A percentile compares a stretch with the other conserved stretches of the same genome.
Evolutionary conservation across 176 grass and related monocot species (phyloP).

Genomic region (Hyparrhenia diplandra): DNA sequence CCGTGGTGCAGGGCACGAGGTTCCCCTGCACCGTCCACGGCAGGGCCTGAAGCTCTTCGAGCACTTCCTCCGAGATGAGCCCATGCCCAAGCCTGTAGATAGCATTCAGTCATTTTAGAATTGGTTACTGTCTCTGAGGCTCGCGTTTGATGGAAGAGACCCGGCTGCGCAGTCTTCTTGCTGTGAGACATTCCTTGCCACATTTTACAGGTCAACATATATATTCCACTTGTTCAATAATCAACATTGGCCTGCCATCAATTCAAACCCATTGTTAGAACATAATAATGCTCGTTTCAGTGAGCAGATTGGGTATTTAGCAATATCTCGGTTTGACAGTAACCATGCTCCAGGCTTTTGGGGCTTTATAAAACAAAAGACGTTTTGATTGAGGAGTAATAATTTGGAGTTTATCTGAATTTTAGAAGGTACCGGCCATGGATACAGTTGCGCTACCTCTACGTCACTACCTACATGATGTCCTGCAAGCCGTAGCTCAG

Average conservation of each 20-base stretch:
- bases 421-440: not conserved
- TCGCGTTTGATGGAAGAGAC: not conserved
- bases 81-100: slow-evolving; percentile 40
- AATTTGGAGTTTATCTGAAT: too few relatives aligned
- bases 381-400: not conserved
- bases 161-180: not conserved
- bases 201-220: not conserved
- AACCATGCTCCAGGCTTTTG: not conserved
- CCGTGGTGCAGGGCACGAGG: slow-evolving; percentile 57
- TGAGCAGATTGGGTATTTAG: not conserved
- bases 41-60: slow-evolving; percentile 58
- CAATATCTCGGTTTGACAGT: not conserved
- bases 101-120: slow-evolving; percentile 34
- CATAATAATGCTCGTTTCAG: not conserved
- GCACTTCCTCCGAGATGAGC: slow-evolving; percentile 56
- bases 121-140: not conserved
- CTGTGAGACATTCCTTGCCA: not conserved
- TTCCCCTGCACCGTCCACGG: slow-evolving; percentile 57
- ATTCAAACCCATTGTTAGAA: not conserved
- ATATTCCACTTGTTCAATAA: not conserved
- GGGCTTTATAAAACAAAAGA: not conserved
- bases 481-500: too few relatives aligned
- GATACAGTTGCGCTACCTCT: too few relatives aligned
- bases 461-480: too few relatives aligned
- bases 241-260: not conserved